phyloP scores from a whole-genome alignment of 2,329 filamentous ascomycete species.

The Scedosporium minutisporum region DNA sequence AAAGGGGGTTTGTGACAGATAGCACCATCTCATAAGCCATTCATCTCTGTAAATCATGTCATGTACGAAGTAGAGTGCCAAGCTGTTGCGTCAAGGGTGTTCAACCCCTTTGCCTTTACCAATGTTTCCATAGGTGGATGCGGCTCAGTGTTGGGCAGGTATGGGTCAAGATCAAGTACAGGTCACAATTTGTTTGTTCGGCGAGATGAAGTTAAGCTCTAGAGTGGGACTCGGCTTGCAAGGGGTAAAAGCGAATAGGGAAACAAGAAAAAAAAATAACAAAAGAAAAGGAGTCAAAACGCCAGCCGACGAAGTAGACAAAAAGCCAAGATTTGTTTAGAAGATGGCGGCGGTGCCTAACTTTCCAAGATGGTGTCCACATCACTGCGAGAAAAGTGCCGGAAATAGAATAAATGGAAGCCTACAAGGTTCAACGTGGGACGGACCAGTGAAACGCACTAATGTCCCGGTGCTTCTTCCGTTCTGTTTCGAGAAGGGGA shows the following conservation, averaged over 20 bases:
- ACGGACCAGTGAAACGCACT: neutral
- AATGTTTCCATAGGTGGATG: neutral
- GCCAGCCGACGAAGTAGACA: neutral
- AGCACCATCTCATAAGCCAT: no score
- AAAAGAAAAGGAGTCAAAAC: neutral
- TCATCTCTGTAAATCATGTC: no score
- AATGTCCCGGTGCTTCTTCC: neutral
- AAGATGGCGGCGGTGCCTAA: neutral
- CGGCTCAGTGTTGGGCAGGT: neutral
- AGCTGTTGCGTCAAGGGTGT: no score
- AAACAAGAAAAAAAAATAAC: neutral
- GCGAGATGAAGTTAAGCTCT: neutral
- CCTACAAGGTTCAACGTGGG: neutral
- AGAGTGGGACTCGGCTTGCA: neutral
- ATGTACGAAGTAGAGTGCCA: no score
- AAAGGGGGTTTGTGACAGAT: no score
- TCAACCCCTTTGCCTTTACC: no score
- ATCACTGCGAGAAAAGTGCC: neutral
- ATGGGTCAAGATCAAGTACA: neutral
- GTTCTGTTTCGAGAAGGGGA: neutral
- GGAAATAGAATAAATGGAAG: neutral
- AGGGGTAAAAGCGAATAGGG: neutral
- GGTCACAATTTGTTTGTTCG: neutral
- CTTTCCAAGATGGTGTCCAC: neutral
- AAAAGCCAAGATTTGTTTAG: neutral